These are phyloP conservation scores for Scheffersomyces stambukii DNA, from an alignment of 1,139 yeast species.

Conservation along the genomic window DNA sequence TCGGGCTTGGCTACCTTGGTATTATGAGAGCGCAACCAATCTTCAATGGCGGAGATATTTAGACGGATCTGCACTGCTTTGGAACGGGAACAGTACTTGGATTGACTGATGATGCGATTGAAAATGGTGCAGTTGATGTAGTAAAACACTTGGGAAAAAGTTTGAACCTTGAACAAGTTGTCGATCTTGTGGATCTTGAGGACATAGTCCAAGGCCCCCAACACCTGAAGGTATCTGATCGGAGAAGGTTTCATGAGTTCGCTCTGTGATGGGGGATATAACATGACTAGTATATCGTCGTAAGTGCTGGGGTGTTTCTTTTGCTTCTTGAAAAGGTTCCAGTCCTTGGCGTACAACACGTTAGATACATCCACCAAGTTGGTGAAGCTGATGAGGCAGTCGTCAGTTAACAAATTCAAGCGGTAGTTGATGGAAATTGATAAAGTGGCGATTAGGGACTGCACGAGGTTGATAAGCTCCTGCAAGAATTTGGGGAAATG, in stretches of 20 bases:
- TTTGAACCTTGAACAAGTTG: slow-evolving; percentile 68
- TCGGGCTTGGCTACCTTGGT: slow-evolving; percentile 49
- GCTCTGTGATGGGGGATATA: slow-evolving; percentile 64
- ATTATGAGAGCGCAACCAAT: slow-evolving; percentile 86
- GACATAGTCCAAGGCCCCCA: slow-evolving; percentile 86
- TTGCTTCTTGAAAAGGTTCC: slow-evolving; percentile 65
- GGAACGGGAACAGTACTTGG: slow-evolving; percentile 69
- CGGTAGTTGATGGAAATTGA: slow-evolving; percentile 64
- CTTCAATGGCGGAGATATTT: slow-evolving; percentile 81
- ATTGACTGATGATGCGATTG: slow-evolving; percentile 64
- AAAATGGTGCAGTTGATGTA: slow-evolving; percentile 73
- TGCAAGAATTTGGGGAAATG: slow-evolving; percentile 56
- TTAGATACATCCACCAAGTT: slow-evolving; percentile 63
- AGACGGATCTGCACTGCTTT: slow-evolving; percentile 87
- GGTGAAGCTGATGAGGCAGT: slow-evolving; percentile 60
- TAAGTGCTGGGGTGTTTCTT: slow-evolving; percentile 44
- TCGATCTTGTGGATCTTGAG: slow-evolving; percentile 79
- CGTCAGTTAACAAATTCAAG: slow-evolving; percentile 52
- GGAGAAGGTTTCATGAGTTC: slow-evolving; percentile 83
- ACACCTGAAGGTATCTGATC: slow-evolving; percentile 72
- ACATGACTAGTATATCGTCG: slow-evolving; percentile 64
- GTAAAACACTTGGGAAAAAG: slow-evolving; percentile 73
- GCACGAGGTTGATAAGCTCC: slow-evolving; percentile 54
- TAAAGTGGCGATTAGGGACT: slow-evolving; percentile 59
- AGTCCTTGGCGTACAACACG: slow-evolving; percentile 62